These are phyloP conservation scores for Trichoderma sp. DNA, from an alignment of 2,329 filamentous ascomycete genomes.

Conservation along the genomic window DNA sequence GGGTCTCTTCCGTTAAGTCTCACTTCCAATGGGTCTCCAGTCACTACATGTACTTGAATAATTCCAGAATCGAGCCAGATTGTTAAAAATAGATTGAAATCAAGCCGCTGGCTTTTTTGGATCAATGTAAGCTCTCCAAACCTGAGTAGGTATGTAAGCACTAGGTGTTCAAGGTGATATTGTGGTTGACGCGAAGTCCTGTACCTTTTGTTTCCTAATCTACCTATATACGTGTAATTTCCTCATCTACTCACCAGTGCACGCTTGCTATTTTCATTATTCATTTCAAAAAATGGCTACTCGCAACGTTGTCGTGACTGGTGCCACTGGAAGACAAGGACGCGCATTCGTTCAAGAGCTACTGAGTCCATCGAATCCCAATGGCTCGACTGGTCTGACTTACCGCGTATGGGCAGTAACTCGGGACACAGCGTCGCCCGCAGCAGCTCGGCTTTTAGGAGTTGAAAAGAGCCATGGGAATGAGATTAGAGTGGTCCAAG, in stretches of 20 bases:
- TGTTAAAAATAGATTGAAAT: neutral
- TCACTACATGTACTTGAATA: too few species aligned
- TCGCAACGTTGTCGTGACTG: conserved; percentile 21
- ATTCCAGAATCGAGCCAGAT: too few species aligned
- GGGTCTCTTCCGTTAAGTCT: too few species aligned
- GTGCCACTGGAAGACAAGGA: conserved; percentile 24
- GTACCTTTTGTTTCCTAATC: neutral
- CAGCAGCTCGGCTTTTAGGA: neutral
- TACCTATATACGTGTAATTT: neutral
- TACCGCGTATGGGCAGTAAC: conserved; percentile 13
- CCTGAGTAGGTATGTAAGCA: neutral
- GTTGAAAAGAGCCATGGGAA: neutral
- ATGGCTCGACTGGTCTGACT: neutral
- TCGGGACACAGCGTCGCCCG: neutral
- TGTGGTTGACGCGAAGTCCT: neutral
- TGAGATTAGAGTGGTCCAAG: conserved; percentile 6
- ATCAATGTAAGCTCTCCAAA: neutral
- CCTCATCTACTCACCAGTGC: too few species aligned
- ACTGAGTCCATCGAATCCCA: neutral
- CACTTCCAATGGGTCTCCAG: too few species aligned
- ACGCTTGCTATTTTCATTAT: neutral
- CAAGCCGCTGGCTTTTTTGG: neutral
- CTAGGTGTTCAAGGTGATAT: neutral
- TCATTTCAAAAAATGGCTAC: neutral
- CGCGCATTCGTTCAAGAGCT: conserved; percentile 21